Base-by-base conservation (phyloP, 2,329 filamentous ascomycete genomes). In the Neofusicoccum sp. region DNA sequence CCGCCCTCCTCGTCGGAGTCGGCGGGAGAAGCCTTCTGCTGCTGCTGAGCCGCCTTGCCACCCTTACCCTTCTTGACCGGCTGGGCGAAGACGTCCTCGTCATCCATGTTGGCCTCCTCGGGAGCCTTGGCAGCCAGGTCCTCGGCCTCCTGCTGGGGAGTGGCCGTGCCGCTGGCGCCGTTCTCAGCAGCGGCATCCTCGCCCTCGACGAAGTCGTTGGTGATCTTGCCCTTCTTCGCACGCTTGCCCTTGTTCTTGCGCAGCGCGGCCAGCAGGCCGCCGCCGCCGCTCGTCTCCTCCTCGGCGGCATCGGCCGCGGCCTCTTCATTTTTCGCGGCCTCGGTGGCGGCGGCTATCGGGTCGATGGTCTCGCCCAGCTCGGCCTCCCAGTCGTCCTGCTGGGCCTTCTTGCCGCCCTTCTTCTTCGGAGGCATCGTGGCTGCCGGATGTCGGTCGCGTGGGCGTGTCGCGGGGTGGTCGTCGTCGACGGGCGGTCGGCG, bases 311-410 rank as follows among this genome's bases (percentile, higher is more conserved):
- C 76, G 60, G 79, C 69, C 56, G 79, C 78, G 39, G 80, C 80
- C 41, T 66, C 66, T 41, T 67, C 66, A 41, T 67, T 61, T 29
- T 62, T 67, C 33, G 58, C 49, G 54, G 50, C 41, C 48, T 54
- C 54, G 44, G 61, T 83, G 44, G 79, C 78, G 65, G 85, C 80
- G 58, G 83, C 82, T 61, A 84, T 81, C 6, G 90, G 87, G 67
- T 86, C 85, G 72, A 88, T 84, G 65, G 84, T 82, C 81, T 97
- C 94, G 72, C 93, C 93, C 62, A 97, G 84, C 67, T 97, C 93
- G 62, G 91, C 88, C 78, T 98, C 95, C 94, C 94, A 97, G 83
- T 97, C 92, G 73, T 97, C 92, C 75, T 91, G 87, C 74, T 83
- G 87, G 77, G 87, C 89, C 78, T 88, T 89, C 84, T 94, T 96